Base-by-base conservation (phyloP, 2,329 filamentous ascomycete species). In the Aspergillus tanneri region DNA sequence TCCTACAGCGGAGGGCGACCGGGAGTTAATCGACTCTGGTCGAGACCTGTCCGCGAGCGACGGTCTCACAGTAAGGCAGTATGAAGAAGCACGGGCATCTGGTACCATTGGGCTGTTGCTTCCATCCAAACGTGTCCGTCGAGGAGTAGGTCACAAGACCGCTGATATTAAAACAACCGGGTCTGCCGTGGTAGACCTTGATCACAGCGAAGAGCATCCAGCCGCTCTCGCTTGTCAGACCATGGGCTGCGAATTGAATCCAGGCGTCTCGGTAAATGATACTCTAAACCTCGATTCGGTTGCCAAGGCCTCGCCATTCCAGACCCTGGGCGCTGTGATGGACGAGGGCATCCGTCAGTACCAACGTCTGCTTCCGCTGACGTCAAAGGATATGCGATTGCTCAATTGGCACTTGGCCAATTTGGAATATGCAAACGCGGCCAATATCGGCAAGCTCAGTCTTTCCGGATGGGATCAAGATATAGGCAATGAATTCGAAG, bases 371-470 rank as follows among this genome's bases (percentile, higher is more conserved):
- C 79, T 97, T 22, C 86, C 95, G 49, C 73, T 99, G 43, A 88
- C 84, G 11, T 82, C 91, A 1, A 88, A 90, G 64, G 93, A 99
- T 62, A 85, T 95, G 69, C 83, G 93, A 37, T 77, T 99, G 12
- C 80, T 97, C 62, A 99, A 96, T 64, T 99, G 93, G 93, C 95
- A 99, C 69, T 87, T 96, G 67, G 95, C 95, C 56, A 99, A 99
- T 64, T 79, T 99, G 11, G 93, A 99, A 69, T 99, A 99, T 65
- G 95, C 92, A 54, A 99, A 97, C 67, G 93, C 93, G 2, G 88
- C 85, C 2, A 95, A 90, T 56, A 84, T 96, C 46, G 85, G 87
- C 56, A 86, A 87, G 54, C 80, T 99, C 14, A 97, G 92, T 67
- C 81, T 99, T 11, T 84, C 86, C 6, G 86, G 91, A 0, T 97